Percentiles rank a stretch among this genome's conserved stretches.
Evolutionary conservation across 192 early-diverging fungal species (phyloP).

Genomic region (Gamsiella multidivaricata): DNA sequence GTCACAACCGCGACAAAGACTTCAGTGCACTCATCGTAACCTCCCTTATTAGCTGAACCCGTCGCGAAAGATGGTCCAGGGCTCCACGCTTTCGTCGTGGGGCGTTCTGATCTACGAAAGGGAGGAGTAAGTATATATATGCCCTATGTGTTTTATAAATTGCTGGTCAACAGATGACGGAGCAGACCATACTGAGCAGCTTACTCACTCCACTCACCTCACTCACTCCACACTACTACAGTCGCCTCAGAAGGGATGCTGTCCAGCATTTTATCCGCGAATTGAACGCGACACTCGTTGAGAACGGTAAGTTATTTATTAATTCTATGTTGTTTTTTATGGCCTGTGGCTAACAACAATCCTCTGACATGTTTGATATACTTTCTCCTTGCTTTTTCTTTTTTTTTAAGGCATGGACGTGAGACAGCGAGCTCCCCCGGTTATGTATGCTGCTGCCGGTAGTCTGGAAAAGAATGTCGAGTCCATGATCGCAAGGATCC

Average conservation of each 20-base stretch:
- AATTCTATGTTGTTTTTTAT: no score
- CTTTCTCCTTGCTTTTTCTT: not conserved
- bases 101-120: conserved; percentile 77
- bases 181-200: no score
- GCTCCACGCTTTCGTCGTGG: conserved; percentile 72
- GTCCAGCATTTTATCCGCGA: conserved; percentile 73
- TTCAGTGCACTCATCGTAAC: no score
- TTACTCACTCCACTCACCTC: no score
- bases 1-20: no score
- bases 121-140: conserved; percentile 19
- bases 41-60: conserved; percentile 69
- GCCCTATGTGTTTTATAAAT: no score
- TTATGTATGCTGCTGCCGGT: conserved; percentile 60
- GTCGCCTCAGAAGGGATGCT: conserved; percentile 17
- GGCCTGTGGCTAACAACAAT: no score
- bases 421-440: conserved; percentile 25
- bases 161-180: no score
- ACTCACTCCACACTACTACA: not conserved
- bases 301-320: conserved; percentile 58
- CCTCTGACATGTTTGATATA: no score
- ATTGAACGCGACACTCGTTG: conserved; percentile 70
- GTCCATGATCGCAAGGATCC: conserved; percentile 67
- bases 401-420: conserved; percentile 43
- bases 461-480: conserved; percentile 71
- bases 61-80: conserved; percentile 73